phyloP scores from a whole-genome alignment of 2,329 filamentous ascomycete species.

The Xylariaceae sp. region DNA sequence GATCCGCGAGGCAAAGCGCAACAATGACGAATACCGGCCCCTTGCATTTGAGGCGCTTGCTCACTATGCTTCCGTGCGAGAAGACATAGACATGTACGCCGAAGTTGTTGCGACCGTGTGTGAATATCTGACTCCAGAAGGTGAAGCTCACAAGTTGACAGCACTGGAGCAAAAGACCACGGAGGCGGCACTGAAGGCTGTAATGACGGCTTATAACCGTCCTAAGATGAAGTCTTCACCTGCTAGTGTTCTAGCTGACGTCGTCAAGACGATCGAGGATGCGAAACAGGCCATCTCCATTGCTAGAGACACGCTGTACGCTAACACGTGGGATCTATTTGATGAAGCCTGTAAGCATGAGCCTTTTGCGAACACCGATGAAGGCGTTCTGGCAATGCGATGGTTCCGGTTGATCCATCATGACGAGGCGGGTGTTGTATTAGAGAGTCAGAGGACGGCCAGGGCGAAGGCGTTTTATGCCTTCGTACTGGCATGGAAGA shows the following conservation, averaged over 20 bases:
- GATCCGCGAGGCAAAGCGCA: constrained; percentile 82
- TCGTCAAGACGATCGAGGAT: constrained; percentile 37
- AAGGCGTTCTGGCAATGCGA: constrained; percentile 25
- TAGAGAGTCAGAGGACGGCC: constrained; percentile 46
- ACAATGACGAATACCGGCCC: constrained; percentile 77
- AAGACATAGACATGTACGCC: constrained; percentile 64
- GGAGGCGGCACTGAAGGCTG: constrained; percentile 46
- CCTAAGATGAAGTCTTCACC: constrained; percentile 36
- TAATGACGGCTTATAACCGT: constrained; percentile 46
- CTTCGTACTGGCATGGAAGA: constrained; percentile 39
- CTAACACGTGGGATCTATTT: constrained; percentile 44
- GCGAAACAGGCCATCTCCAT: constrained; percentile 36
- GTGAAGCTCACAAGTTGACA: constrained; percentile 38
- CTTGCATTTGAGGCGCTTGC: constrained; percentile 69
- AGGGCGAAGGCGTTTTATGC: constrained; percentile 43
- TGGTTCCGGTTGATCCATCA: constrained; percentile 46
- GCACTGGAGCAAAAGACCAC: constrained; percentile 41
- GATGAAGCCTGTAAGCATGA: constrained; percentile 34
- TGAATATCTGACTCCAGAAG: constrained; percentile 53
- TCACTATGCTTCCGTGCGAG: constrained; percentile 61
- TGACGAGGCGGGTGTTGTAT: constrained; percentile 42
- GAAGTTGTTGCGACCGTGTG: constrained; percentile 61
- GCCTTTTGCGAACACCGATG: constrained; percentile 10
- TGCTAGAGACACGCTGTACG: constrained; percentile 50
- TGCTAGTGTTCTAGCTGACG: constrained; percentile 34